Evolutionary conservation across 805 yeast genomes (phyloP), one percentile per base, ranked within the genome.

Genomic region (Lipomyces sp.): DNA sequence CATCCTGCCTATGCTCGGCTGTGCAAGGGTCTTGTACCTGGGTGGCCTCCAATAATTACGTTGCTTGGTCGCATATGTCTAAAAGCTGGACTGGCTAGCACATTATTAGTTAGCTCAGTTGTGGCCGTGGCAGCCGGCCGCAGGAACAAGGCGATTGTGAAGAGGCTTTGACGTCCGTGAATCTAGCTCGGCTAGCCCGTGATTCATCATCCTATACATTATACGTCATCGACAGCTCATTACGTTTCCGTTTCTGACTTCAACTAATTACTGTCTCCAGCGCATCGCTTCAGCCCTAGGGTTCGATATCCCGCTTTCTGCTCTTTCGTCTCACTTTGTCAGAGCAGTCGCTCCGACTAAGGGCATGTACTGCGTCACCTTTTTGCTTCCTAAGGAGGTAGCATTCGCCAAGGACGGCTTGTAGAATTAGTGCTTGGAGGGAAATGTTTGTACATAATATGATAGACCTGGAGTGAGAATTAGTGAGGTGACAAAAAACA

Each of bases 291-390:
- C 80, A 3, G 77, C 83, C 18, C 76, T 89, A 48, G 80, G 81
- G 1, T 82, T 74, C 72, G 80, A 84, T 0, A 78, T 86, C 7
- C 70, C 80, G 0, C 79, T 86, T 13, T 81, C 81, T 2, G 75
- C 79, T 0, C 77, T 90, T 50, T 74, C 78, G 0, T 90, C 94
- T 78, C 98, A 94, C 74, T 80, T 89, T 70, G 99, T 95, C 8
- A 86, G 99, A 75, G 88, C 87, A 76, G 99, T 95, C 6, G 94
- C 99, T 0, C 99, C 99, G 3, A 91, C 98, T 4, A 95, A 95
- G 75, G 94, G 94, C 42, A 95, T 95, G 99, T 93, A 85, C 76
- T 92, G 98, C 78, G 90, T 92, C 2, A 82, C 92, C 5, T 93
- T 93, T 77, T 77, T 77, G 73, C 81, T 95, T n/a, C 83, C 83